Evolutionary conservation across 108 stramenopile genomes (phyloP).

Genomic region (Hondaea fermentalgiana): DNA sequence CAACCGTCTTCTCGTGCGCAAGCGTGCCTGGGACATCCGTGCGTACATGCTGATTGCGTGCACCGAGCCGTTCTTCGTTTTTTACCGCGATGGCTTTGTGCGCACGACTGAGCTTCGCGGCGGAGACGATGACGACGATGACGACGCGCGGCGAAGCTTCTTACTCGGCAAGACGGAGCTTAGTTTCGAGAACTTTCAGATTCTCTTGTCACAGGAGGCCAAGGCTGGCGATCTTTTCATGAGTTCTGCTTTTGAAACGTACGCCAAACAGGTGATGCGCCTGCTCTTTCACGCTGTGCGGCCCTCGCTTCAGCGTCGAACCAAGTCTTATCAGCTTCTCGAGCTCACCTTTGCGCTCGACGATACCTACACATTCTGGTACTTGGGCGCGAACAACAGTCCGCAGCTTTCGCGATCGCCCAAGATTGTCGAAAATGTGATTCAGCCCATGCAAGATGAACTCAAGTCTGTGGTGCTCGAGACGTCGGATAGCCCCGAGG

Average conservation of each 20-base stretch:
- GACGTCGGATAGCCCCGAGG: background rate
- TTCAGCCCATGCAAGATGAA: constrained; percentile 4
- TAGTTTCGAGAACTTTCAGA: background rate
- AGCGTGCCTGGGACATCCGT: constrained; percentile 9
- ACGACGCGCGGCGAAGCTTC: background rate
- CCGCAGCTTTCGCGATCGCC: background rate
- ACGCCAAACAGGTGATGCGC: constrained; percentile 17
- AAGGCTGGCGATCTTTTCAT: background rate
- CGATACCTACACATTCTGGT: constrained; percentile 7
- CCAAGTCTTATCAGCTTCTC: background rate
- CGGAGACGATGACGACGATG: background rate
- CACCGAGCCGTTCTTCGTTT: background rate
- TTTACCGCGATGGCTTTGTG: background rate
- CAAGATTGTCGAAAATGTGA: background rate
- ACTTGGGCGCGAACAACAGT: background rate
- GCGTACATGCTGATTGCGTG: constrained; percentile 6
- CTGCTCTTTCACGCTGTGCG: background rate
- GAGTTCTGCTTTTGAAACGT: constrained; percentile 6
- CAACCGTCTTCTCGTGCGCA: background rate
- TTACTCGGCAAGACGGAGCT: background rate
- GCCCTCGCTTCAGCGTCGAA: background rate
- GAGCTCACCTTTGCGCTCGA: background rate
- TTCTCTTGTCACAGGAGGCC: background rate
- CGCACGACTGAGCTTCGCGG: background rate
- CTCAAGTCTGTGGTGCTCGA: constrained; percentile 7